These are phyloP conservation scores for Fusarium bulbicola DNA, from an alignment of 2,329 filamentous ascomycete genomes.

Conservation along the genomic window DNA sequence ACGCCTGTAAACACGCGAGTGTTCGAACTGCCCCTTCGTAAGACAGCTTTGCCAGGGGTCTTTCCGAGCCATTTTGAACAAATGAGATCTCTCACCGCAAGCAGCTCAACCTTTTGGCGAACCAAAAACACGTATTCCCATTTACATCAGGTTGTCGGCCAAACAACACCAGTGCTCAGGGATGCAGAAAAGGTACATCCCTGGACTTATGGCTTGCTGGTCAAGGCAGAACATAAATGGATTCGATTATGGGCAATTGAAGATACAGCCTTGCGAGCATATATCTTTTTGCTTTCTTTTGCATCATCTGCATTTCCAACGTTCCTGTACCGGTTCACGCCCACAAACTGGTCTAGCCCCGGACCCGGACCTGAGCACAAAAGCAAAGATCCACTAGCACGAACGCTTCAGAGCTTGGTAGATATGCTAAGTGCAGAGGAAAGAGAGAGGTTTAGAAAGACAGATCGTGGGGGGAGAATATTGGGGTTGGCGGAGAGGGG, in stretches of 20 bases:
- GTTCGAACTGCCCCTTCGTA: background rate
- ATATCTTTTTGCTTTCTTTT: background rate
- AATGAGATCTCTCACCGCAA: background rate
- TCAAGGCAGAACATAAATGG: background rate
- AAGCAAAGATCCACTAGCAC: background rate
- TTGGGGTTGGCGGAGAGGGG: fast-evolving
- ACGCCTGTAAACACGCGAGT: background rate
- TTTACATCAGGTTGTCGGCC: background rate
- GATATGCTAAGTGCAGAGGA: background rate
- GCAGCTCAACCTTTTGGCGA: background rate
- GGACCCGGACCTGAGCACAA: background rate
- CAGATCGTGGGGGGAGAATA: background rate
- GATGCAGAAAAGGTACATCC: background rate
- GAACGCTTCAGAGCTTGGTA: background rate
- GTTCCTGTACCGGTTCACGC: background rate
- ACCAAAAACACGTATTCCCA: background rate
- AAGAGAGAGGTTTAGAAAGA: background rate
- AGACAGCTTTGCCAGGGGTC: background rate
- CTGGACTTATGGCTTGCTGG: background rate
- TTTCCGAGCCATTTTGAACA: background rate
- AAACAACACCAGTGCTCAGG: background rate
- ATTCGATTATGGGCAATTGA: background rate
- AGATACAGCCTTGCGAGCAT: background rate
- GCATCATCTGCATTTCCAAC: background rate
- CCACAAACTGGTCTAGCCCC: background rate